Base-by-base conservation (phyloP, 2,329 filamentous ascomycete genomes). In the Incumbomyces lentus region DNA sequence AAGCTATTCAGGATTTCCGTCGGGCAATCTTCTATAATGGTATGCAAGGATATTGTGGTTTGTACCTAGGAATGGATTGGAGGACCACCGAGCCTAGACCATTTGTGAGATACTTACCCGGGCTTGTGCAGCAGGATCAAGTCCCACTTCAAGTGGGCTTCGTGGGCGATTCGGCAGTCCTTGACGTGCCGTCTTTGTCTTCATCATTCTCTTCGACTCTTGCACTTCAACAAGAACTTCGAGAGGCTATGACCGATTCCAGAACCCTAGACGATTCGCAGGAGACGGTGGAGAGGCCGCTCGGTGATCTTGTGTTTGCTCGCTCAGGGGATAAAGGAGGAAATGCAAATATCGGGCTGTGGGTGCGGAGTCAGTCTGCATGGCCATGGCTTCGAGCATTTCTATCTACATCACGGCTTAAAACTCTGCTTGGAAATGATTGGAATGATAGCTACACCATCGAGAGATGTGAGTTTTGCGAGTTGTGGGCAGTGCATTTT, bases 401-500 rank as follows among this genome's bases (percentile, higher is more conserved):
- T 2, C 55, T 74, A 50, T 70, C 62, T 1, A 55, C 58, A 5
- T 51, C 56, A 4, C 61, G 58, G 10, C 51, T 73, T 40, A 59
- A 59, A 14, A 49, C 61, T 3, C 51, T 68, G 42, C 60, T 73
- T 0, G 69, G 60, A 1, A 59, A 66, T 11, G 70, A 73, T 46
- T 70, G 65, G 61, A 55, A 64, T 5, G 61, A 68, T 34, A 58
- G 62, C 36, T 62, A 62, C 50, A 54, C 56, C 6, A 53, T 72
- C 1, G 69, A 73, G 53, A 56, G 70, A 10, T 67, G 71, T 7
- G 70, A 73, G 57, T 67, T 73, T 43, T 59, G 63, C 0, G 50
- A 58, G 2, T 63, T 73, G 0, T 54, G 55, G 18, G 70, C 70
- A 0, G 72, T 74, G n/a, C 67, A 76, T 51, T 73, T 71, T 57